A percentile compares a stretch with the other conserved stretches of the same genome.
Conservation (phyloP, 805 yeast genomes). For the Wickerhamiella parazyma region DNA sequence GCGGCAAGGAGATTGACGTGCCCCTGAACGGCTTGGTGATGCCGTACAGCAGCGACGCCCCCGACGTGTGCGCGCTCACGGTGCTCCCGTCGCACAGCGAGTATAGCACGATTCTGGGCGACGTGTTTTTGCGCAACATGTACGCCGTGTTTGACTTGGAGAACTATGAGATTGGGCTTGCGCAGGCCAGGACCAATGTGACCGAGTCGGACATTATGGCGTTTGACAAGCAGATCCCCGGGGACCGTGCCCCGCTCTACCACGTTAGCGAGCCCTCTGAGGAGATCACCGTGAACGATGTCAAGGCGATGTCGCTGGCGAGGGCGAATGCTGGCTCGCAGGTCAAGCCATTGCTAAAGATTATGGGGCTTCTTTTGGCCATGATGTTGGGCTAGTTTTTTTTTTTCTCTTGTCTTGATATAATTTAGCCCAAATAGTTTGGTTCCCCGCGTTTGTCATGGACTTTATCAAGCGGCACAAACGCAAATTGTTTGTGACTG, state of each 20-base stretch:
- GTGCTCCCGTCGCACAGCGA: conserved; percentile 22
- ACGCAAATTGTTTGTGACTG: conserved; percentile 31
- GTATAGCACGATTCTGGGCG: conserved; percentile 41
- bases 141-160: conserved; percentile 62
- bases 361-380: not conserved
- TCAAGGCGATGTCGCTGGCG: not conserved
- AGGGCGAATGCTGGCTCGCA: not conserved
- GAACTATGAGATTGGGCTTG: conserved; percentile 42
- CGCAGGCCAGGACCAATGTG: conserved; percentile 30
- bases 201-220: conserved; percentile 18
- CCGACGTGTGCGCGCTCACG: conserved; percentile 16
- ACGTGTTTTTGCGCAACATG: conserved; percentile 49
- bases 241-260: conserved; percentile 18
- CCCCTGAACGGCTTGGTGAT: conserved; percentile 19
- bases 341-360: not conserved
- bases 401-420: no score
- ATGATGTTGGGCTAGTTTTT: no score
- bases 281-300: not conserved
- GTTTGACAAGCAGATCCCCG: conserved; percentile 17
- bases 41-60: conserved; percentile 26
- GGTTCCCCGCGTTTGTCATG: conserved; percentile 10
- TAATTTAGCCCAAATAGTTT: no score
- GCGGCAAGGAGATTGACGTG: conserved; percentile 18
- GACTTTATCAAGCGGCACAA: conserved; percentile 34
- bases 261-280: not conserved